These are phyloP conservation scores for Ichthyophthirius multifiliis DNA, from an alignment of 169 alveolate species.

Conservation along the genomic window DNA sequence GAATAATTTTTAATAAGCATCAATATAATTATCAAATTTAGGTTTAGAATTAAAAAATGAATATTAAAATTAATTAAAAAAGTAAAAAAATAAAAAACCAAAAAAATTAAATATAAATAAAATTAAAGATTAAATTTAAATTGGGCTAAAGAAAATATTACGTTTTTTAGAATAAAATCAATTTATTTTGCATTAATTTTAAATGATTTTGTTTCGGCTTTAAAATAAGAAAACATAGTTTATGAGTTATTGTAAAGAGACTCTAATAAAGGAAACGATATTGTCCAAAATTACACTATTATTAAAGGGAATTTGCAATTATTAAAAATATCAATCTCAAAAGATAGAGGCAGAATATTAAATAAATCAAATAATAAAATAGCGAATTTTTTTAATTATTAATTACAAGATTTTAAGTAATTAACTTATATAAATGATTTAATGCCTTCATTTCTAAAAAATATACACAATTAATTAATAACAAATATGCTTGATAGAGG, in stretches of 20 bases:
- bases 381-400: constrained; percentile 27
- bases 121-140: not conserved
- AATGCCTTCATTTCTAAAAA: constrained; percentile 22
- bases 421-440: not conserved
- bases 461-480: constrained; percentile 13
- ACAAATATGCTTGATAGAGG: no score
- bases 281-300: not conserved
- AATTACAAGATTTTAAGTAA: not conserved
- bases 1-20: no score
- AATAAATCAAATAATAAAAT: not conserved
- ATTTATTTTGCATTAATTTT: not conserved
- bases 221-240: not conserved
- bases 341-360: constrained; percentile 20
- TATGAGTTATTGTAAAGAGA: not conserved
- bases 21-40: no score
- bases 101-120: not conserved
- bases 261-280: not conserved
- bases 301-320: not conserved
- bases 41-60: constrained; percentile 1
- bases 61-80: not conserved
- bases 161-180: not conserved
- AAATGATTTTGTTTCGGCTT: not conserved
- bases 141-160: not conserved
- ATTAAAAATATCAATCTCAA: not conserved
- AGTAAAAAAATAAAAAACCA: not conserved